Base-by-base conservation (phyloP, 805 yeast genomes). In the Spathaspora girioi region DNA sequence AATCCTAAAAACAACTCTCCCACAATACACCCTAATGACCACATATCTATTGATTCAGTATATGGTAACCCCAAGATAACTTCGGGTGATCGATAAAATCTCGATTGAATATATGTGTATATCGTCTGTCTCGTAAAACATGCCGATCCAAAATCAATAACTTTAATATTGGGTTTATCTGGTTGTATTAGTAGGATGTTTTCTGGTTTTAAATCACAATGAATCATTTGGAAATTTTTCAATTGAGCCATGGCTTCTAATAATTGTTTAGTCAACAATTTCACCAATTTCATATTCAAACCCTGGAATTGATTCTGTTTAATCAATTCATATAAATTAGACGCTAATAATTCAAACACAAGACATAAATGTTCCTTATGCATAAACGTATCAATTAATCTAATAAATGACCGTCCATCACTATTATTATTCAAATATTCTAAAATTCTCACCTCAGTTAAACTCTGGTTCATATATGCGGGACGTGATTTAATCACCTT, bases 171-270 rank as follows among this genome's bases (percentile, higher is more conserved):
- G 0, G 97, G 94, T 55, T 84, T 81, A 65, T 90, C 96, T 5
- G 91, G 84, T 47, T 85, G 82, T 48, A 87, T 82, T 31, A 94
- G 72, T 50, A 94, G 70, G 46, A 94, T 91, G 66, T 94, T 94
- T 62, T 94, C 99, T 0, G 99, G 99, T 66, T 94, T 94, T 64
- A 94, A 74, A 69, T 94, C 99, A 71, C 99, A 94, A 65, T 94
- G 99, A 43, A 94, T 91, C 60, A 94, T 77, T 56, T 88, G 87
- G 45, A 89, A 83, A 41, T 84, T 86, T 62, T 94, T 94, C 58
- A 94, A 77, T 23, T 88, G 86, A 41, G 87, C 78, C 59, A 94
- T 71, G 0, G 97, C 82, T 58, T 89, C 96, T 51, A 94, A 73
- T 47, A 94, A 70, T 67, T 94, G 99, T 46, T 76, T 80, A 0